These are phyloP conservation scores for Neckera pumila DNA, from an alignment of 225 moss, liverwort and hornwort genomes.

Conservation along the genomic window DNA sequence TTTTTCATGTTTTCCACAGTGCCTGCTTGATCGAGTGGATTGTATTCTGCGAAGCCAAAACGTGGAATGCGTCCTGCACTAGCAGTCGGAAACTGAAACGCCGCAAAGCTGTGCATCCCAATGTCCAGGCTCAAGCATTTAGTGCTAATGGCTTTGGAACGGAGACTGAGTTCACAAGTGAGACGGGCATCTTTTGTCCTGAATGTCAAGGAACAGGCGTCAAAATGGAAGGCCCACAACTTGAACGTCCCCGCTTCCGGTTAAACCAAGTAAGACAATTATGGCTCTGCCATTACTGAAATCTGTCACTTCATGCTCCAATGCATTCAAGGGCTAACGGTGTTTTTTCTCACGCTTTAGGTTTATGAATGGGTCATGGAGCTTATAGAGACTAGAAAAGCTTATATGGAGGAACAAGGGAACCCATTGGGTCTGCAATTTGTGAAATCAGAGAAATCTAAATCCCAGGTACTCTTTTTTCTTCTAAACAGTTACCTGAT, in stretches of 20 bases:
- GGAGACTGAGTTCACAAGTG: slow-evolving; percentile 30
- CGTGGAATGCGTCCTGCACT: slow-evolving; percentile 70
- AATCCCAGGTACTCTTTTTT: slow-evolving; percentile 22
- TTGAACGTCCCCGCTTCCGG: slow-evolving; percentile 89
- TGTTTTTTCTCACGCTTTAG: slow-evolving; percentile 5
- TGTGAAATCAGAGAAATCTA: slow-evolving; percentile 35
- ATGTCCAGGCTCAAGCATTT: slow-evolving; percentile 18
- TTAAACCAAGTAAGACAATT: slow-evolving; percentile 54
- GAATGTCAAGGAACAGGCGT: slow-evolving; percentile 98
- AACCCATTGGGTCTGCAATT: slow-evolving; percentile 66
- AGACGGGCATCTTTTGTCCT: slow-evolving; percentile 86
- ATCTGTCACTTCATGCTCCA: neutral
- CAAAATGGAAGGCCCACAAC: slow-evolving; percentile 59
- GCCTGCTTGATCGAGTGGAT: slow-evolving; percentile 94
- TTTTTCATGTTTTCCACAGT: slow-evolving; percentile 95
- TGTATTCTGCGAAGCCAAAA: slow-evolving; percentile 88
- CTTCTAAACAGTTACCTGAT: neutral
- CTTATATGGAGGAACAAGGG: slow-evolving; percentile 55
- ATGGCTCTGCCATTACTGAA: neutral
- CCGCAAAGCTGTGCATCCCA: slow-evolving; percentile 49
- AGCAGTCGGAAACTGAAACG: slow-evolving; percentile 60
- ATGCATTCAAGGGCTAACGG: neutral
- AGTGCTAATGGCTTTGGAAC: slow-evolving; percentile 30
- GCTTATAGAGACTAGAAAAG: slow-evolving; percentile 86
- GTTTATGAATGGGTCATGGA: slow-evolving; percentile 98